These are phyloP conservation scores for Teunomyces gatunensis DNA, from an alignment of 805 yeast species.

Conservation along the genomic window DNA sequence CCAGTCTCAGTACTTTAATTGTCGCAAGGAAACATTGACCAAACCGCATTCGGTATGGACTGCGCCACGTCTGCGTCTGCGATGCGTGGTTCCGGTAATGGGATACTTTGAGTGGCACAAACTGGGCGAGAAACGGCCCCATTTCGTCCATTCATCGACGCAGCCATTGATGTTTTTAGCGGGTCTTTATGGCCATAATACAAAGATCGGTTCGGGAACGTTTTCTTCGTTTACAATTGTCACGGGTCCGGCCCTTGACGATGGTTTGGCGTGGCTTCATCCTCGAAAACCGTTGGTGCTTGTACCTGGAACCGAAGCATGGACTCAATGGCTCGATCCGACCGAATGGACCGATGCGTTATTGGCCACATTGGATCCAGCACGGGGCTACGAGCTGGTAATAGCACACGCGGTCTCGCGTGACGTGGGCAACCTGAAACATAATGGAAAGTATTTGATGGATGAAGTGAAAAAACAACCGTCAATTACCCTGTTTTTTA, in stretches of 20 bases:
- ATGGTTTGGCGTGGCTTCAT: constrained; percentile 65
- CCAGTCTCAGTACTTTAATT: constrained; percentile 64
- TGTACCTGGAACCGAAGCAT: constrained; percentile 53
- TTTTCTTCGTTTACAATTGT: constrained; percentile 62
- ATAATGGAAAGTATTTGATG: constrained; percentile 44
- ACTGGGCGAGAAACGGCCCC: constrained; percentile 53
- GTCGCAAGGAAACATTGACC: constrained; percentile 61
- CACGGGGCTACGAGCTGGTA: constrained; percentile 33
- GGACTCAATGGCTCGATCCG: constrained; percentile 65
- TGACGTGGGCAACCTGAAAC: constrained; percentile 62
- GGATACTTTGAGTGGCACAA: constrained; percentile 87
- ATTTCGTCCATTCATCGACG: constrained; percentile 57
- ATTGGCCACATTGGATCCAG: constrained; percentile 38
- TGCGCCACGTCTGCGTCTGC: constrained; percentile 38
- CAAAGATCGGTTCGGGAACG: constrained; percentile 10
- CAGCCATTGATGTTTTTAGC: constrained; percentile 61
- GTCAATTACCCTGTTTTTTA: constrained; percentile 28
- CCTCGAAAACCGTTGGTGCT: constrained; percentile 74
- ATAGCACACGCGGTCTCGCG: constrained; percentile 54
- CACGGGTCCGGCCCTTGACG: constrained; percentile 59
- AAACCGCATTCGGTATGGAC: constrained; percentile 58
- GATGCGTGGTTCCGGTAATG: constrained; percentile 76
- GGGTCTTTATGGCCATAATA: constrained; percentile 40
- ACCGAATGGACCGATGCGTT: constrained; percentile 39
- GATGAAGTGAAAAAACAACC: constrained; percentile 23